phyloP scores from a whole-genome alignment of 306 rosid species.

The Lotus japonicus region DNA sequence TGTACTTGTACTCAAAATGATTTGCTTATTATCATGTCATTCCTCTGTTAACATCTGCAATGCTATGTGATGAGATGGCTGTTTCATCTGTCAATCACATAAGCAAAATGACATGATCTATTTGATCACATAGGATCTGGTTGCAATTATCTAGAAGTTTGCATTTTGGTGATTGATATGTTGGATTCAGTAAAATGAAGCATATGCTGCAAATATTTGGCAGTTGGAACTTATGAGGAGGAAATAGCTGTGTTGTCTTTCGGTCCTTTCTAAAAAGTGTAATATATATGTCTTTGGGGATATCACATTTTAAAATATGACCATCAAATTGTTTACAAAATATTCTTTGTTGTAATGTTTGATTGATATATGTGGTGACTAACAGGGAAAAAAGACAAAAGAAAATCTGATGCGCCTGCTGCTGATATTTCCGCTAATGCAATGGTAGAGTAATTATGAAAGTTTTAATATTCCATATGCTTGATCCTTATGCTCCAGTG shows the following conservation, averaged over 20 bases:
- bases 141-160: neutral
- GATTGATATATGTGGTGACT: constrained; percentile 3
- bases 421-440: constrained; percentile 40
- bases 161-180: neutral
- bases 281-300: too few species aligned
- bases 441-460: constrained; percentile 46
- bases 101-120: neutral
- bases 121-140: neutral
- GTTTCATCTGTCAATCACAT: neutral
- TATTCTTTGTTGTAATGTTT: neutral
- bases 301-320: neutral
- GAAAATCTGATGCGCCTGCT: constrained; percentile 38
- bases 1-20: neutral
- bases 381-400: constrained; percentile 55
- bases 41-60: neutral
- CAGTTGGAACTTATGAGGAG: neutral
- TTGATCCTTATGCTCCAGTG: neutral
- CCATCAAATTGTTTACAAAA: neutral
- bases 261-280: too few species aligned
- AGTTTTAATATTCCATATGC: neutral
- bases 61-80: neutral
- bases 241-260: neutral
- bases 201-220: neutral
- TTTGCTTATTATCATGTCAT: neutral
- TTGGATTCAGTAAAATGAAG: neutral